Evolutionary conservation across 108 stramenopile genomes (phyloP), one percentile per base, ranked within the genome.

Genomic region (Skeletonema tropicum): DNA sequence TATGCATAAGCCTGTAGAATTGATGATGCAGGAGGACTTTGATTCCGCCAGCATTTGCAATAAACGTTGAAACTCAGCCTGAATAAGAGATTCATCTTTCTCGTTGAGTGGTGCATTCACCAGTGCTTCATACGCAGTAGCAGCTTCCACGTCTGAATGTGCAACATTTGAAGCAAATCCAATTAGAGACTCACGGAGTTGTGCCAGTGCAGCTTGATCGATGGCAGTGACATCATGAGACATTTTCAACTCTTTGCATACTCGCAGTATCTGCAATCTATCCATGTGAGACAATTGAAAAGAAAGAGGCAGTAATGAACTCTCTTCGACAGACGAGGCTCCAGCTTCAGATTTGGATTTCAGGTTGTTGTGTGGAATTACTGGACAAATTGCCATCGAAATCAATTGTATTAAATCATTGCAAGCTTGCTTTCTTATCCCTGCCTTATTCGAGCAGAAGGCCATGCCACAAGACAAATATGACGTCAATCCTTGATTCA

Each of bases 381-480:
- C 52, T 5, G 76, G 76, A 38, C 57, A 77, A 21, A 77, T 77
- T 42, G 76, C 62, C 76, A 77, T 77, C 0, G 52, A 46, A 29
- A 77, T 31, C 11, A 77, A 17, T 60, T 69, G 32, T 13, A 77
- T 35, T 62, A 77, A 65, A 39, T 77, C 76, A 2, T 41, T 15
- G 21, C 62, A 67, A 60, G 75, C 75, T 33, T 21, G 36, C 19
- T 59, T 42, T 21, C 48, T 62, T 9, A 60, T 42, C 31, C 36
- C 45, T 35, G 29, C 48, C 8, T 70, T 38, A 58, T 60, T 15
- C 11, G 36, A 66, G 17, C 11, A 49, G 25, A 76, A 70, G 15
- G 35, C 61, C 60, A 36, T 63, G 9, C 75, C 62, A 39, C 60
- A 60, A 13, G 75, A 60, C 41, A 76, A 17, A 38, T 33, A 76